Base-by-base conservation (phyloP, 805 yeast genomes). In the Saturnispora diversa region DNA sequence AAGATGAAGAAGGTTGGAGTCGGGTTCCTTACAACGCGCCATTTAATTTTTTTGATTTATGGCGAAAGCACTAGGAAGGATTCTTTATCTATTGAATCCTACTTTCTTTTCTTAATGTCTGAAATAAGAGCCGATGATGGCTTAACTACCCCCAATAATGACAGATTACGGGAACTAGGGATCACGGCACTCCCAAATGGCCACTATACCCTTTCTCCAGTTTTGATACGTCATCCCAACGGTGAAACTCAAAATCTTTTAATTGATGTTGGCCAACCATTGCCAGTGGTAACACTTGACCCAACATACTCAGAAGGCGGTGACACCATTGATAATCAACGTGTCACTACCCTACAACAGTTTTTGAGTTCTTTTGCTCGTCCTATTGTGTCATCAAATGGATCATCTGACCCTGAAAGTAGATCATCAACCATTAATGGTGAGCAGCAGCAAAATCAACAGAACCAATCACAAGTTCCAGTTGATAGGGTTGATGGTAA, bases 261-360 rank as follows among this genome's bases (percentile, higher is more conserved):
- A 7, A 58, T 60, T 9, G 65, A 60, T 34, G 61, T 60, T 4
- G 63, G 64, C 2, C 52, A 46, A 11, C 21, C 24, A 7, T 16
- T 26, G 17, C 43, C 40, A 31, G n/a, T 27, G 6, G 23, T 31
- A 11, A n/a, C 26, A 10, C 13, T 28, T 5, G 20, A 32, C 6
- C 21, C 16, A 20, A 12, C 32, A n/a, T n/a, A n/a, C n/a, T n/a
- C n/a, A 12, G 30, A 19, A 6, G 29, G 28, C 3, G 27, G 29
- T 2, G 29, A 21, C 9, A 20, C 31, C 5, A 11, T 10, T 4
- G 42, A 39, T 4, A 30, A 26, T 11, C 43, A 40, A 31, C 21
- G 39, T 15, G 39, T 35, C 6, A 30, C 31, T 27, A 28, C 25
- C 4, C 31, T 40, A 3, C 43, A 40, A 4, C 43, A 42, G 25